Percentiles rank a stretch among this genome's conserved stretches.
These are phyloP conservation scores for Ilex asprella DNA, from an alignment of 257 asterid species.

Conservation along the genomic window DNA sequence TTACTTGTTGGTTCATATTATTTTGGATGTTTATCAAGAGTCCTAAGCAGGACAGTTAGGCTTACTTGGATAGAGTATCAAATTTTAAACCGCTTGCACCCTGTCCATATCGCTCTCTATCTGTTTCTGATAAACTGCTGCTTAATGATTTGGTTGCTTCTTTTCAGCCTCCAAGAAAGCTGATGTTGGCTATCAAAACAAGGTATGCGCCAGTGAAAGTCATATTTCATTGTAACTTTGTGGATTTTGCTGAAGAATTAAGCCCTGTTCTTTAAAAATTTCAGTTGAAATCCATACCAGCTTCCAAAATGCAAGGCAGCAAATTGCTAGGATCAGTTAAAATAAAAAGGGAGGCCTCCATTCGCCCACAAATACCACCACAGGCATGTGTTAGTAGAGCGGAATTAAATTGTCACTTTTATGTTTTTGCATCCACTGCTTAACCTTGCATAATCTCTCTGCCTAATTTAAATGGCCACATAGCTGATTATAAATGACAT, in stretches of 20 bases:
- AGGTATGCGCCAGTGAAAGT: slow-evolving; percentile 20
- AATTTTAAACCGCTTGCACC: too few species aligned
- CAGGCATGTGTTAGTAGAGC: background rate
- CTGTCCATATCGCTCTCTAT: too few species aligned
- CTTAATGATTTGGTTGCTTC: background rate
- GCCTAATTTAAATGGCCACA: too few species aligned
- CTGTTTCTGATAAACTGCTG: too few species aligned
- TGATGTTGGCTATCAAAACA: slow-evolving; percentile 11
- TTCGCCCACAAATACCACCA: background rate
- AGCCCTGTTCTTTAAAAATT: background rate
- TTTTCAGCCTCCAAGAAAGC: slow-evolving; percentile 28
- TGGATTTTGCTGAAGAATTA: background rate
- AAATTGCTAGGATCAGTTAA: slow-evolving; percentile 19
- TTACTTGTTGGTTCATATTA: background rate
- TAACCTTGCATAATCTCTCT: too few species aligned
- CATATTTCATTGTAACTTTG: background rate
- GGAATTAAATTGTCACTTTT: background rate
- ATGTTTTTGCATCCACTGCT: too few species aligned
- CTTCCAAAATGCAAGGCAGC: slow-evolving; percentile 14
- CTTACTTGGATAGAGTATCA: too few species aligned
- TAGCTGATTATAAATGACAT: too few species aligned
- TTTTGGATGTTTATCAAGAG: background rate
- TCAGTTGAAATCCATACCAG: slow-evolving; percentile 18
- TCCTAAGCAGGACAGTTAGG: too few species aligned
- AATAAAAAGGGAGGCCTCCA: slow-evolving; percentile 22